These are phyloP conservation scores for Paraphoma chrysanthemicola DNA, from an alignment of 2,329 filamentous ascomycete species.

Conservation along the genomic window DNA sequence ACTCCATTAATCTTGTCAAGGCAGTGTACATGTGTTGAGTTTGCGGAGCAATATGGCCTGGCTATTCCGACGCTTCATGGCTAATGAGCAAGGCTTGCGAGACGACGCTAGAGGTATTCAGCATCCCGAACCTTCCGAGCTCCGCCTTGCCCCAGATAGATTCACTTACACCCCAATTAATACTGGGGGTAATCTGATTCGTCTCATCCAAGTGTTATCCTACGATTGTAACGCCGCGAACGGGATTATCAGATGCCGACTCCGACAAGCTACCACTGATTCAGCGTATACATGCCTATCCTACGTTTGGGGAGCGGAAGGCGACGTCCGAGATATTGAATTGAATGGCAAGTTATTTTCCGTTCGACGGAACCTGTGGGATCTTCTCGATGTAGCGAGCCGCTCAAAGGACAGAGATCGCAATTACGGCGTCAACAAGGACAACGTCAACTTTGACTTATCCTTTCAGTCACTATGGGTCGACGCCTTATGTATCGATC, in stretches of 20 bases:
- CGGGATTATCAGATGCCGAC: background rate
- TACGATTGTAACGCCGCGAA: background rate
- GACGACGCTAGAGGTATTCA: background rate
- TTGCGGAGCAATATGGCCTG: background rate
- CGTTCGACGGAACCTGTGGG: background rate
- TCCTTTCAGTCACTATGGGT: background rate
- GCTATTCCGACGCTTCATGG: background rate
- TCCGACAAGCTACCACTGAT: background rate
- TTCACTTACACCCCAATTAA: background rate
- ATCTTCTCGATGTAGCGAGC: background rate
- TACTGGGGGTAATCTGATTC: background rate
- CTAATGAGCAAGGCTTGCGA: background rate
- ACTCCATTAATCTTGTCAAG: background rate
- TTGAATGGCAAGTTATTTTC: background rate
- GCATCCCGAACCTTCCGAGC: background rate
- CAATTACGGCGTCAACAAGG: background rate
- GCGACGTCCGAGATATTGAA: background rate
- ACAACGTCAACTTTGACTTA: background rate
- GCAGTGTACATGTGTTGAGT: background rate
- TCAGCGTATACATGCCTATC: background rate
- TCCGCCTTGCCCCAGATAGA: background rate
- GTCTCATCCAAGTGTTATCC: background rate
- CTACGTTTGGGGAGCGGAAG: background rate
- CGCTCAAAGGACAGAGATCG: background rate
- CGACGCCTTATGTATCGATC: conserved; percentile 7